Conservation (phyloP, 495 filamentous ascomycete genomes). For the Bacidia rubella region DNA sequence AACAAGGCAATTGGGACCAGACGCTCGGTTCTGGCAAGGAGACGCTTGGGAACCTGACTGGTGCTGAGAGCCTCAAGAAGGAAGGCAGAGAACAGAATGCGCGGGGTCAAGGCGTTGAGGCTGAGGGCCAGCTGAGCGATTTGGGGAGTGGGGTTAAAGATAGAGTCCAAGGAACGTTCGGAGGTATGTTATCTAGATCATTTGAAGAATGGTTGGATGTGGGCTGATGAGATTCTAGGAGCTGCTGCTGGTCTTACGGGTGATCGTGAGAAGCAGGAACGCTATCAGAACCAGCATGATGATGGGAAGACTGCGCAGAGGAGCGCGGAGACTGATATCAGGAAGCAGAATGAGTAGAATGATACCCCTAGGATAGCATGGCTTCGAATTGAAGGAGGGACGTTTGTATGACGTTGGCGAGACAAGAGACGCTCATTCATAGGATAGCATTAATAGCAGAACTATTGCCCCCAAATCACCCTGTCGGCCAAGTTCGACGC, state of each 20-base stretch:
- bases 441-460: neutral
- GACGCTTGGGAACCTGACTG: slow-evolving; percentile 57
- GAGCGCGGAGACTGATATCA: slow-evolving; percentile 70
- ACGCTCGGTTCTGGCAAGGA: slow-evolving; percentile 79
- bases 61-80: slow-evolving; percentile 59
- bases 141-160: slow-evolving; percentile 55
- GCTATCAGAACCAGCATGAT: slow-evolving; percentile 58
- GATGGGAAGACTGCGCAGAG: slow-evolving; percentile 75
- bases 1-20: slow-evolving; percentile 69
- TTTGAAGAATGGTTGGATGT: neutral
- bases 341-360: slow-evolving; percentile 42
- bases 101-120: slow-evolving; percentile 68
- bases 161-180: slow-evolving; percentile 59
- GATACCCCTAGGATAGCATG: too few relatives aligned
- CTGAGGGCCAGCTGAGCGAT: slow-evolving; percentile 71
- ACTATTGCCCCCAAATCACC: too few relatives aligned
- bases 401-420: too few relatives aligned
- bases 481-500: too few relatives aligned
- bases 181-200: slow-evolving; percentile 30
- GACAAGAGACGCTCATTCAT: too few relatives aligned
- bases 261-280: slow-evolving; percentile 46
- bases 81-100: slow-evolving; percentile 66
- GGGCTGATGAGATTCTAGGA: neutral
- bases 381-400: too few relatives aligned
- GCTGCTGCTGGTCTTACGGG: slow-evolving; percentile 54